phyloP scores from a whole-genome alignment of 1,284 basidiomycete genomes.

The Ustilago shanxiensis region DNA sequence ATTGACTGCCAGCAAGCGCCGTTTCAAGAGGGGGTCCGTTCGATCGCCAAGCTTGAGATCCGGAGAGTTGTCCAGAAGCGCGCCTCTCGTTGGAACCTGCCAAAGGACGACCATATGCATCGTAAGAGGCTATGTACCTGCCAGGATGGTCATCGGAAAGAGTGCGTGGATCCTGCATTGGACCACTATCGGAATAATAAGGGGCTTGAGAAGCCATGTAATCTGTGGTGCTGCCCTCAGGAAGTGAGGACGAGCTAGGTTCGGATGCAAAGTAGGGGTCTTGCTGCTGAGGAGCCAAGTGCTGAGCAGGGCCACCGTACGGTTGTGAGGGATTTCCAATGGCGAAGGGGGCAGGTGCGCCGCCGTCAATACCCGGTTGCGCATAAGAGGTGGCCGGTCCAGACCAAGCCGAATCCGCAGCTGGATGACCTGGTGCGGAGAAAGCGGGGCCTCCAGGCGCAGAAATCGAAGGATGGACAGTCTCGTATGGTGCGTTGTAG shows the following conservation, averaged over 20 bases:
- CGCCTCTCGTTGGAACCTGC: slow-evolving; percentile 17
- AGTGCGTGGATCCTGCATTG: not conserved
- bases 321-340: slow-evolving; percentile 4
- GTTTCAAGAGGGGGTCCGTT: slow-evolving; percentile 39
- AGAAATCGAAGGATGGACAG: slow-evolving; percentile 4
- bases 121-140: slow-evolving; percentile 28
- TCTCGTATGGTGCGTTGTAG: slow-evolving; percentile 20
- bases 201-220: slow-evolving; percentile 16
- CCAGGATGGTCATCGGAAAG: slow-evolving; percentile 25
- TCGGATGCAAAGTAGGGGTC: slow-evolving; percentile 25
- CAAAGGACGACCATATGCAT: slow-evolving; percentile 16
- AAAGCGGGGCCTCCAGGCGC: slow-evolving; percentile 6
- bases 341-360: not conserved
- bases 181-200: slow-evolving; percentile 11
- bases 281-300: slow-evolving; percentile 28
- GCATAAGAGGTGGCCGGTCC: slow-evolving; percentile 24
- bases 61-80: slow-evolving; percentile 20
- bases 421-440: slow-evolving; percentile 12
- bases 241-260: slow-evolving; percentile 11
- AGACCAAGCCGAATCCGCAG: slow-evolving; percentile 16
- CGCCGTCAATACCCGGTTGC: slow-evolving; percentile 10
- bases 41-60: slow-evolving; percentile 23
- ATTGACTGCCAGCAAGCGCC: slow-evolving; percentile 43
- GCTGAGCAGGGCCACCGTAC: slow-evolving; percentile 22
- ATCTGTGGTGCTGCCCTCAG: slow-evolving; percentile 1